Conservation (phyloP, 768 basidiomycete genomes). For the Tephrocybe sp. region DNA sequence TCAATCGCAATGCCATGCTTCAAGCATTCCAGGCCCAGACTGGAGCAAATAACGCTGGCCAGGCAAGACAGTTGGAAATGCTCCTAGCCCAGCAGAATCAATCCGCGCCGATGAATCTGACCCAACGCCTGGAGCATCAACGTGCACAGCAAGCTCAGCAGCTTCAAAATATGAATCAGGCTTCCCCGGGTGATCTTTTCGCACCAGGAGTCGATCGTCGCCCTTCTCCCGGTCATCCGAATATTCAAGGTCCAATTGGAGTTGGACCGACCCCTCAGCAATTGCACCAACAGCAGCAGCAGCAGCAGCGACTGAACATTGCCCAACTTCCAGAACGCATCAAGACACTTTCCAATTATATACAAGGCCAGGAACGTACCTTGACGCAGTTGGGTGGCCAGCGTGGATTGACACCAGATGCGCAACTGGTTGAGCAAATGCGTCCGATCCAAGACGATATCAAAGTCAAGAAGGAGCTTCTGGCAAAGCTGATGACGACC, state of each 20-base stretch:
- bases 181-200: slow-evolving; percentile 44
- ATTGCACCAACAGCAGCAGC: slow-evolving; percentile 10
- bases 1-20: slow-evolving; percentile 32
- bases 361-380: slow-evolving; percentile 10
- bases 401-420: slow-evolving; percentile 16
- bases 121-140: slow-evolving; percentile 21
- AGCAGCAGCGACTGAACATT: neutral
- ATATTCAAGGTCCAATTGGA: slow-evolving; percentile 20
- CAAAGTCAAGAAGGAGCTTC: slow-evolving; percentile 34
- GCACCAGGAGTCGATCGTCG: slow-evolving; percentile 47
- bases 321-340: slow-evolving; percentile 16
- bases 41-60: slow-evolving; percentile 25
- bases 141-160: slow-evolving; percentile 21
- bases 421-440: slow-evolving; percentile 19
- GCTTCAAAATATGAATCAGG: slow-evolving; percentile 34
- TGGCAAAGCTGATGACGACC: slow-evolving; percentile 31
- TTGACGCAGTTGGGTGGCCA: slow-evolving; percentile 7
- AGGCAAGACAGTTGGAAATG: slow-evolving; percentile 42
- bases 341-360: slow-evolving; percentile 1
- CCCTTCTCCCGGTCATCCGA: slow-evolving; percentile 44
- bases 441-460: slow-evolving; percentile 23
- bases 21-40: slow-evolving; percentile 31
- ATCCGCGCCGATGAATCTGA: slow-evolving; percentile 31
- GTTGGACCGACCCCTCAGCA: slow-evolving; percentile 9
- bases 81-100: slow-evolving; percentile 44